phyloP scores from a whole-genome alignment of 768 basidiomycete genomes.

The Saitozyma sp. region DNA sequence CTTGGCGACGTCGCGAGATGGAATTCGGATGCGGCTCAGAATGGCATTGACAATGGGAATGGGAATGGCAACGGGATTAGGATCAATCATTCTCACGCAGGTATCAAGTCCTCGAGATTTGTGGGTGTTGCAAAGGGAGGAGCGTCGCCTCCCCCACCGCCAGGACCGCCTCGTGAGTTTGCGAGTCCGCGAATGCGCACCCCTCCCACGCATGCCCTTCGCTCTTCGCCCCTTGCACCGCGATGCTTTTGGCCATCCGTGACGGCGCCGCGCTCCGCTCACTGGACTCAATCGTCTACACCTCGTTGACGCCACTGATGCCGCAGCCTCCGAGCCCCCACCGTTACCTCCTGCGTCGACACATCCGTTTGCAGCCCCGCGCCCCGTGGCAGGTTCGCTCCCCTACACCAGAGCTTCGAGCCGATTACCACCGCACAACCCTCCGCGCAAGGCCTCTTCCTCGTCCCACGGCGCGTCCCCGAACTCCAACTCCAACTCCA shows the following conservation, averaged over 20 bases:
- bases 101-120: neutral
- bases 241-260: neutral
- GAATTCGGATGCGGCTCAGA: neutral
- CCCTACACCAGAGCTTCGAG: no score
- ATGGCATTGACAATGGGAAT: no score
- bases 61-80: neutral
- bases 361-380: no score
- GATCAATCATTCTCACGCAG: neutral
- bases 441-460: no score
- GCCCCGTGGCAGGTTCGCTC: no score
- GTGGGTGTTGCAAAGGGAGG: neutral
- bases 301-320: neutral
- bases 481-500: no score
- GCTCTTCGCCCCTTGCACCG: neutral
- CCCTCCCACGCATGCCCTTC: neutral
- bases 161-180: neutral
- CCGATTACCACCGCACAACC: no score
- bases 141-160: neutral
- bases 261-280: neutral
- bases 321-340: neutral
- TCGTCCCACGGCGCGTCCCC: no score
- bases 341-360: neutral
- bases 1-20: slow-evolving; percentile 1
- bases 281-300: neutral
- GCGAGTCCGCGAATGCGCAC: no score